Percentiles rank a stretch among this genome's conserved stretches.
These are phyloP conservation scores for Plectranthus barbatus DNA, from an alignment of 257 asterid species.

Conservation along the genomic window DNA sequence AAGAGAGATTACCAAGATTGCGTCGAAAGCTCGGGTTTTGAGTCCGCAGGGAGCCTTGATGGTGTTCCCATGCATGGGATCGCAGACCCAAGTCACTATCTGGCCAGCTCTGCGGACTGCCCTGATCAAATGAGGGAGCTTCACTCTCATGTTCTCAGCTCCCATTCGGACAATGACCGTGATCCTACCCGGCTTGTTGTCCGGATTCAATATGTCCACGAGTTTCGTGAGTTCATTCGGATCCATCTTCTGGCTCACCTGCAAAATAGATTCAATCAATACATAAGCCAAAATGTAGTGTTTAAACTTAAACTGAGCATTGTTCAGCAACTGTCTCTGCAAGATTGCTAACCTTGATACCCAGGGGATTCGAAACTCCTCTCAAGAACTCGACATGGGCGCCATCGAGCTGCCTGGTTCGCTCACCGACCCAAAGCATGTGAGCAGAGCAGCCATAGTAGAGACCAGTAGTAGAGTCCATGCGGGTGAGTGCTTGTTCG, in stretches of 20 bases:
- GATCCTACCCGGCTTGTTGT: constrained; percentile 76
- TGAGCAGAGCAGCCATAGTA: constrained; percentile 87
- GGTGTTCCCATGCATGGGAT: constrained; percentile 90
- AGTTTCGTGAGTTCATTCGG: constrained; percentile 69
- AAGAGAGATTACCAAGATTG: constrained; percentile 54
- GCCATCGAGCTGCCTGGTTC: constrained; percentile 78
- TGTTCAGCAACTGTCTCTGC: background rate
- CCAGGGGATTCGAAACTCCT: constrained; percentile 78
- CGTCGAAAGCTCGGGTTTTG: constrained; percentile 78
- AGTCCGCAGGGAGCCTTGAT: constrained; percentile 87
- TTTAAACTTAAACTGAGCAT: background rate
- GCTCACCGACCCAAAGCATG: constrained; percentile 85
- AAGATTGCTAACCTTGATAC: constrained; percentile 57
- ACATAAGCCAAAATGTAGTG: background rate
- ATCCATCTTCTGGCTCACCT: constrained; percentile 93
- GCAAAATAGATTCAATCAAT: constrained; percentile 16
- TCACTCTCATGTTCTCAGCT: constrained; percentile 86
- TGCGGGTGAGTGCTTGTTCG: constrained; percentile 70
- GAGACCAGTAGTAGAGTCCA: constrained; percentile 75
- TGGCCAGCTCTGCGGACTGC: constrained; percentile 81
- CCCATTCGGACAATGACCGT: constrained; percentile 79
- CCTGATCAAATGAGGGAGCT: constrained; percentile 73
- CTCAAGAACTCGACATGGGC: constrained; percentile 73
- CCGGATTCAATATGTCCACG: constrained; percentile 57
- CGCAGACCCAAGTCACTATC: constrained; percentile 81